Percentiles rank a stretch among this genome's conserved stretches.
phyloP scores from a whole-genome alignment of 345 rosid species.

The Capsella bursapastoris region DNA sequence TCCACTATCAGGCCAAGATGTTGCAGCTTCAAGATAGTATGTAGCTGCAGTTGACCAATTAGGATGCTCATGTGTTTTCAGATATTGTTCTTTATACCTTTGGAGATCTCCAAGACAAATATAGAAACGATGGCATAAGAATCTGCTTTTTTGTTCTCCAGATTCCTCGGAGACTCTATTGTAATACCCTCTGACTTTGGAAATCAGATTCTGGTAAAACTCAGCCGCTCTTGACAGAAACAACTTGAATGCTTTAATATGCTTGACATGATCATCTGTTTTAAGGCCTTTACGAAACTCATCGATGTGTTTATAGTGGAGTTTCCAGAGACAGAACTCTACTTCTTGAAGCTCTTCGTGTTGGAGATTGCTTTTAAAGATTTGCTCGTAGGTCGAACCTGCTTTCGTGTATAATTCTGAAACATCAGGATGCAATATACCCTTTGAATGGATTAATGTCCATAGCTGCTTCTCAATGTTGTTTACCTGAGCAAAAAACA shows the following conservation, averaged over 20 bases:
- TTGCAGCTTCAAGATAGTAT: slow-evolving; percentile 78
- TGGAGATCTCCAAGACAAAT: slow-evolving; percentile 95
- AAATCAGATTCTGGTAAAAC: slow-evolving; percentile 60
- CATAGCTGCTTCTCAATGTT: slow-evolving; percentile 70
- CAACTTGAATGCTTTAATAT: slow-evolving; percentile 58
- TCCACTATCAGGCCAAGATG: slow-evolving; percentile 83
- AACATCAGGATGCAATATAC: slow-evolving; percentile 61
- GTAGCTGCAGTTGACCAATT: slow-evolving; percentile 84
- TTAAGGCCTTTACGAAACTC: slow-evolving; percentile 82
- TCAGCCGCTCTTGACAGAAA: slow-evolving; percentile 66
- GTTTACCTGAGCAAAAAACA: slow-evolving; percentile 55
- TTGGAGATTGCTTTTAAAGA: slow-evolving; percentile 56
- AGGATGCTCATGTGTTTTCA: slow-evolving; percentile 48
- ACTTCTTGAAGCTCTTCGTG: slow-evolving; percentile 74
- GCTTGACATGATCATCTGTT: slow-evolving; percentile 41
- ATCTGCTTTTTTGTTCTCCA: slow-evolving; percentile 51
- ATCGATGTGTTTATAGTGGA: slow-evolving; percentile 78
- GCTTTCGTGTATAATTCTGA: slow-evolving; percentile 61
- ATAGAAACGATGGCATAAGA: slow-evolving; percentile 79
- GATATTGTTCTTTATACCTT: slow-evolving; percentile 77
- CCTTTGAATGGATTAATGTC: slow-evolving; percentile 58
- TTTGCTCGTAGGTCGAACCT: slow-evolving; percentile 65
- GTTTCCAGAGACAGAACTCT: slow-evolving; percentile 89
- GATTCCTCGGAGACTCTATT: slow-evolving; percentile 53
- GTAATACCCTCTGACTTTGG: slow-evolving; percentile 51